Percentiles rank a stretch among this genome's conserved stretches.
phyloP scores from a whole-genome alignment of 2,329 filamentous ascomycete species.

The Beauveria sp. region DNA sequence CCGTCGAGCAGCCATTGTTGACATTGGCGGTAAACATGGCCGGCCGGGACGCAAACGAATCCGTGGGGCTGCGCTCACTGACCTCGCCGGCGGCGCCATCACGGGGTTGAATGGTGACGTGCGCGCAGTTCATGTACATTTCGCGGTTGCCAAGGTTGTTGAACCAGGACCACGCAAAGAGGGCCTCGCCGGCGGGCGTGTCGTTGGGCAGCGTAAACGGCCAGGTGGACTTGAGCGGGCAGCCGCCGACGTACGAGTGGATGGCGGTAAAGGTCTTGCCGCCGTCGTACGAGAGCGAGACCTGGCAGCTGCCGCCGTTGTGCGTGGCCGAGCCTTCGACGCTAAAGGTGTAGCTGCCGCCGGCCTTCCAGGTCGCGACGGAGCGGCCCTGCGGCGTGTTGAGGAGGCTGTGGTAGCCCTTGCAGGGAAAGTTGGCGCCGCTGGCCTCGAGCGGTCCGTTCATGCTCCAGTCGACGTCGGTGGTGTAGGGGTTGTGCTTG shows the following conservation, averaged over 20 bases:
- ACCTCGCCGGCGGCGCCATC: not conserved
- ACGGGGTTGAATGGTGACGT: constrained; percentile 33
- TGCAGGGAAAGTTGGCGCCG: constrained; percentile 66
- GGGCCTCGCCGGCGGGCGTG: constrained; percentile 34
- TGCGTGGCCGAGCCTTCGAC: constrained; percentile 52
- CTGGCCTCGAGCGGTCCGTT: constrained; percentile 54
- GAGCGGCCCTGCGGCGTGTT: constrained; percentile 37
- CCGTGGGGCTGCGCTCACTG: constrained; percentile 1
- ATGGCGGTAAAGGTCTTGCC: constrained; percentile 59
- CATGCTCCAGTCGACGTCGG: constrained; percentile 59
- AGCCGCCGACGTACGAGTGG: constrained; percentile 41
- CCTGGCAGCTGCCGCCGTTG: constrained; percentile 63
- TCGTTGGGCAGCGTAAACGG: constrained; percentile 57
- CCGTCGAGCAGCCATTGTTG: constrained; percentile 45
- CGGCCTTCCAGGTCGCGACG: constrained; percentile 53
- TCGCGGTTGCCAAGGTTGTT: constrained; percentile 68
- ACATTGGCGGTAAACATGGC: constrained; percentile 60
- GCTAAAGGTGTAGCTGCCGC: constrained; percentile 50
- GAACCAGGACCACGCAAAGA: constrained; percentile 67
- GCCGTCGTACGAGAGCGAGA: constrained; percentile 63
- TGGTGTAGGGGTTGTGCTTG: constrained; percentile 40
- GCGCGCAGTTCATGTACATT: constrained; percentile 71
- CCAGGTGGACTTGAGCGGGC: constrained; percentile 42
- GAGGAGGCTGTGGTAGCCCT: constrained; percentile 45
- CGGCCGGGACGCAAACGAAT: constrained; percentile 27